Percentiles rank a stretch among this genome's conserved stretches.
phyloP scores from a whole-genome alignment of 352 stramenopile genomes.

The Elongisporangium anandrum region DNA sequence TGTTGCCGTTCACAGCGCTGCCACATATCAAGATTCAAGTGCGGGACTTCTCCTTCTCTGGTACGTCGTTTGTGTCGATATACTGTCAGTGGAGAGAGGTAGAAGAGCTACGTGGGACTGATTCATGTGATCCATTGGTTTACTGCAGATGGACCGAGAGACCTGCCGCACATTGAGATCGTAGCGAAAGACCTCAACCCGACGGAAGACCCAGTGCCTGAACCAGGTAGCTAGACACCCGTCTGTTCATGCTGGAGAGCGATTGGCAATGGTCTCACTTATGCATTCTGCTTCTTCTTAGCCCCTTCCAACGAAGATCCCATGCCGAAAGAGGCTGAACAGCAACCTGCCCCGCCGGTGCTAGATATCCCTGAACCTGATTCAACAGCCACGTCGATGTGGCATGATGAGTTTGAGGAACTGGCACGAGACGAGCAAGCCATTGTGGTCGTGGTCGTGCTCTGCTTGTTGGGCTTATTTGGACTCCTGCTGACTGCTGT shows the following conservation, averaged over 20 bases:
- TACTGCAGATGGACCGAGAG: conserved; percentile 29
- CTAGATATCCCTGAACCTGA: conserved; percentile 15
- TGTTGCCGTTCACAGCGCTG: conserved; percentile 13
- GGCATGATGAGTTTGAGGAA: conserved; percentile 41
- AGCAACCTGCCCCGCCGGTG: conserved; percentile 3
- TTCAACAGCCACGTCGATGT: conserved; percentile 33
- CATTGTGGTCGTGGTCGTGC: conserved; percentile 49
- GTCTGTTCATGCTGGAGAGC: neutral
- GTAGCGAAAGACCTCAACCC: conserved; percentile 55
- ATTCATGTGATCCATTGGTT: neutral
- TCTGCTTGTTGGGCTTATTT: conserved; percentile 33
- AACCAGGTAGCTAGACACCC: neutral
- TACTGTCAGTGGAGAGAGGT: too few species aligned
- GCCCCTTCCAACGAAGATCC: too few species aligned
- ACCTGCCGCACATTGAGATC: conserved; percentile 41
- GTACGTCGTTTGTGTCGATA: conserved; percentile 15
- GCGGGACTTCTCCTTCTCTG: conserved; percentile 63
- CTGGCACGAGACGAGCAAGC: conserved; percentile 55
- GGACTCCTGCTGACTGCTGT: conserved; percentile 26
- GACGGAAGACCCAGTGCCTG: conserved; percentile 25
- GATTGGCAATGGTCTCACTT: neutral
- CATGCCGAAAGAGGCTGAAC: neutral
- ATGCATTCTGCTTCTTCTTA: neutral
- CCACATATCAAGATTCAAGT: conserved; percentile 52
- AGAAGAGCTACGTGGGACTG: too few species aligned